Conservation (phyloP, 2,329 filamentous ascomycete genomes). For the Cryphonectria japonica region DNA sequence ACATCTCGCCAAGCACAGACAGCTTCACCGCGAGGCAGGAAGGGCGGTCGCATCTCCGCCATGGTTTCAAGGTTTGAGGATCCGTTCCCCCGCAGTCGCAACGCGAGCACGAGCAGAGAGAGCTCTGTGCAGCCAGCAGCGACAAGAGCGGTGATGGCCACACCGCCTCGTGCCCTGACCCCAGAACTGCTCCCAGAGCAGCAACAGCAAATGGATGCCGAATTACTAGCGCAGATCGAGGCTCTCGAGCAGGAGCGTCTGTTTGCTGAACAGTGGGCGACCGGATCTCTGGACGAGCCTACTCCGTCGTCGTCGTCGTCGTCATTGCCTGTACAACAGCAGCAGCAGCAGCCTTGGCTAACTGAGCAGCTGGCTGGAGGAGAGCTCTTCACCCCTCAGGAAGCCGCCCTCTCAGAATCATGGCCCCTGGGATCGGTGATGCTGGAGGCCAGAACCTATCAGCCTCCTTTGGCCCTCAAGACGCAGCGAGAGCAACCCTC, state of each 20-base stretch:
- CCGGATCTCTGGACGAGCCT: constrained; percentile 12
- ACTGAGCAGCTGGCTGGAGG: background rate
- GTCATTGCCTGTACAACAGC: background rate
- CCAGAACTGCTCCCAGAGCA: background rate
- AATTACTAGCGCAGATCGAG: constrained; percentile 37
- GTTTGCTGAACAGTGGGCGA: constrained; percentile 34
- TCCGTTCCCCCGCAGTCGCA: background rate
- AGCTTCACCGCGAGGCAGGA: constrained; percentile 11
- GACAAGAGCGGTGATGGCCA: no score
- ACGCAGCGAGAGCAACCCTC: background rate
- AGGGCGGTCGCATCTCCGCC: constrained; percentile 13
- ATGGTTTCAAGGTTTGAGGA: constrained; percentile 18
- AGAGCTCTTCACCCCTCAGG: background rate
- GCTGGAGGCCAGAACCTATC: constrained; percentile 12
- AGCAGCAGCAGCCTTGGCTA: background rate
- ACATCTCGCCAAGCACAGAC: constrained; percentile 8
- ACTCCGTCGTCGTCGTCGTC: background rate
- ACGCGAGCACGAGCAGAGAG: constrained; percentile 5
- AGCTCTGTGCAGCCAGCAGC: background rate
- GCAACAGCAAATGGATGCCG: background rate
- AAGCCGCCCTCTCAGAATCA: background rate
- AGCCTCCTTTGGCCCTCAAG: background rate
- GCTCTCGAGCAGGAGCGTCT: constrained; percentile 39
- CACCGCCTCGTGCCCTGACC: background rate
- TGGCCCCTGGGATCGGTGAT: background rate